phyloP scores from a whole-genome alignment of 2,329 filamentous ascomycete genomes.

The Rhynchosporium agropyri region DNA sequence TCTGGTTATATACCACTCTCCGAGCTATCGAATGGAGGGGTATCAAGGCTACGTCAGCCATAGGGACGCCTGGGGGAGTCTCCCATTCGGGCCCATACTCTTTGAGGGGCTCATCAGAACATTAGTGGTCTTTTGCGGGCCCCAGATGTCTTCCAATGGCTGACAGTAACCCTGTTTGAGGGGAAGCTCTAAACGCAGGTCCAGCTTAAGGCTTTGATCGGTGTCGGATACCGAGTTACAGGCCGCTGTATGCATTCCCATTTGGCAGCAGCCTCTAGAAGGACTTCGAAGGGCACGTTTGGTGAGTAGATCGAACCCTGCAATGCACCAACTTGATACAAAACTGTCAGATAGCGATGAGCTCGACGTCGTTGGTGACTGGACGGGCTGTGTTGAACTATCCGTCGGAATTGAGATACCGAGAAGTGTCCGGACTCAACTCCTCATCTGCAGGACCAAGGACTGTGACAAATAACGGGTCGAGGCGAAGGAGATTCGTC shows the following conservation, averaged over 20 bases:
- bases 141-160: background rate
- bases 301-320: constrained; percentile 3
- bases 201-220: background rate
- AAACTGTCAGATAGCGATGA: background rate
- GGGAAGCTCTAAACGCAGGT: background rate
- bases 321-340: background rate
- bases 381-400: background rate
- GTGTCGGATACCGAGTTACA: background rate
- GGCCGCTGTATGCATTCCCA: background rate
- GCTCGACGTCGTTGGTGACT: background rate
- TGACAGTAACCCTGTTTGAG: background rate
- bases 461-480: constrained; percentile 12
- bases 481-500: too few species aligned
- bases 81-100: background rate
- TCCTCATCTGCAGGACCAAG: background rate
- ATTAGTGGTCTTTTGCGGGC: background rate
- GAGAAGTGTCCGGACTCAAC: constrained; percentile 10
- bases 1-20: background rate
- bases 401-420: background rate
- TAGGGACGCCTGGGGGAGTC: background rate
- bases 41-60: background rate
- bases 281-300: background rate
- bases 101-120: background rate
- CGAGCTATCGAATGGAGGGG: background rate
- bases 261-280: background rate